Base-by-base conservation (phyloP, 352 stramenopile genomes). In the Phytophthora capsici region DNA sequence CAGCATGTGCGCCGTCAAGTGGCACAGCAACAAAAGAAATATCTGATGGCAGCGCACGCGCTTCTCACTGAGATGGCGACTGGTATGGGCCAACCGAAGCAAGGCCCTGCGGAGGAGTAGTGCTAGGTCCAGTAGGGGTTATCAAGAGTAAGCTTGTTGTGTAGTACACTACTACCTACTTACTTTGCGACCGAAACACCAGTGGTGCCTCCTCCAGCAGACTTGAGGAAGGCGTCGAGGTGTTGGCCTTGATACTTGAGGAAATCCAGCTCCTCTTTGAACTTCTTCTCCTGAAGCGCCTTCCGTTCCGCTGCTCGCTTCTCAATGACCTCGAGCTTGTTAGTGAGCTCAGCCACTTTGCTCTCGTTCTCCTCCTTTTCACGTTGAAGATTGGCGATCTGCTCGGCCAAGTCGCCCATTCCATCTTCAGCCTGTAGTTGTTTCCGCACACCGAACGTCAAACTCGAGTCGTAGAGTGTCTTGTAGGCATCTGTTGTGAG, bases 401-500 rank as follows among this genome's bases (percentile, higher is more conserved):
- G 71, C 25, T 82, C 68, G 40, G 94, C 78, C 36, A 98, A 73
- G 22, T 97, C 90, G 4, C 66, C 82, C 80, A 98, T 97, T 22
- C 94, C 95, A 7, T 97, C 89, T 65, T 98, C 95, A 16, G 90
- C 93, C 57, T 97, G 90, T 38, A 98, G 66, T 70, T 98, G 93
- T 73, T 98, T 98, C 63, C 93, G 90, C 6, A 98, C 88, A 17
- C 93, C 94, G 57, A 98, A 98, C 13, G 82, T 95, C 16, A 98
- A 88, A 72, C 82, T 96, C 69, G 84, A 97, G 61, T 98, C 92
- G 71, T 97, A 98, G 20, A 98, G 75, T 23, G 90, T 98, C 74
- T 98, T 98, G 84, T 98, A 98, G 4, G 94, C 95, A 57, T 98
- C 95, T 9, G 96, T 96, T 0, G 94, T 97, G 68, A 98, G 95